phyloP scores from a whole-genome alignment of 1,284 basidiomycete genomes.

The Irpex sp. region DNA sequence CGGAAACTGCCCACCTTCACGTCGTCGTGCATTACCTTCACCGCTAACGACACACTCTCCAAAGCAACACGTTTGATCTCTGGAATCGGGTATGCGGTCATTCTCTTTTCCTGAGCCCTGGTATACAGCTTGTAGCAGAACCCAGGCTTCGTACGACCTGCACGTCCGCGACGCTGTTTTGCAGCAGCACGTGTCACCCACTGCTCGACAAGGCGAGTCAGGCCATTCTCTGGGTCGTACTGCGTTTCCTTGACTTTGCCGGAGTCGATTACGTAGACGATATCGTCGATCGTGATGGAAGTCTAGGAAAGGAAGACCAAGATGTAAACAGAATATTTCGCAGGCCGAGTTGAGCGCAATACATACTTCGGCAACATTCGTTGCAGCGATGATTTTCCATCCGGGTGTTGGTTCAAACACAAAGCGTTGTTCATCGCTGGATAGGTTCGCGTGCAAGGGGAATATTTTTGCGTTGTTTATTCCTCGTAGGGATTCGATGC shows the following conservation, averaged over 20 bases:
- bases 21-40: constrained; percentile 81
- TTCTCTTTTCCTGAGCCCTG: constrained; percentile 62
- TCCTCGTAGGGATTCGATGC: constrained; percentile 61
- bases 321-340: neutral
- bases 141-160: constrained; percentile 83
- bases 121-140: constrained; percentile 85
- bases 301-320: constrained; percentile 50
- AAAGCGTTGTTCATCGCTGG: constrained; percentile 76
- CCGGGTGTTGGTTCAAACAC: constrained; percentile 66
- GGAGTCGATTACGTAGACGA: constrained; percentile 80
- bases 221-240: constrained; percentile 72
- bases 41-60: constrained; percentile 77
- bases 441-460: constrained; percentile 88
- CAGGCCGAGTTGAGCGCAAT: constrained; percentile 9
- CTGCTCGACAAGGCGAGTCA: constrained; percentile 75
- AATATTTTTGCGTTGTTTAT: constrained; percentile 52
- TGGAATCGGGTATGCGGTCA: constrained; percentile 74
- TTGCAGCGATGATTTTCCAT: constrained; percentile 87
- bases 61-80: constrained; percentile 90
- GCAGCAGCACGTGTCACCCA: constrained; percentile 82
- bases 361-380: constrained; percentile 79
- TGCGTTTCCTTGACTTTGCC: constrained; percentile 90
- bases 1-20: constrained; percentile 74
- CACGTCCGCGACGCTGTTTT: constrained; percentile 82
- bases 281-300: constrained; percentile 91